These are phyloP conservation scores for Carex littledalei DNA, from an alignment of 176 grass and related monocot genomes.

Conservation along the genomic window DNA sequence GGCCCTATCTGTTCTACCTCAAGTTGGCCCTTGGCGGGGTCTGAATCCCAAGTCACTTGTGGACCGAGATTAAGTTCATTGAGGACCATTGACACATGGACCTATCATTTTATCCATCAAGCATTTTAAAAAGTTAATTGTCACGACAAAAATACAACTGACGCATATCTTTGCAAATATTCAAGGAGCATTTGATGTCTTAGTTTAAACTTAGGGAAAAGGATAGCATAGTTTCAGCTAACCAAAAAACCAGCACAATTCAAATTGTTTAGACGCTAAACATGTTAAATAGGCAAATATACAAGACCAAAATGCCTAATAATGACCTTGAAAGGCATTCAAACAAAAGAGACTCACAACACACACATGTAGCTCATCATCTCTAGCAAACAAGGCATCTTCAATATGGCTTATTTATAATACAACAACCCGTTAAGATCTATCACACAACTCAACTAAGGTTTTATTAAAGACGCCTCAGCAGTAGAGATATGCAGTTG, in stretches of 20 bases:
- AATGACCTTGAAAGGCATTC: background rate
- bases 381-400: background rate
- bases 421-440: conserved; percentile 13
- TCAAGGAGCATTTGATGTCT: background rate
- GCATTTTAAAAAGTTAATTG: background rate
- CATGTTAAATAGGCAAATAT: background rate
- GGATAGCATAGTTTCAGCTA: background rate
- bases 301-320: background rate
- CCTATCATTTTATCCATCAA: no score
- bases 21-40: no score
- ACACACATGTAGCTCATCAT: background rate
- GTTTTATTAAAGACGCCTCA: conserved; percentile 16
- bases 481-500: conserved; percentile 27
- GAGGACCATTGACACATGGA: no score
- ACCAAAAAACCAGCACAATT: background rate
- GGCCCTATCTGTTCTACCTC: no score
- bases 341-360: background rate
- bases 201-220: background rate
- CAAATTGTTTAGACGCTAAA: background rate
- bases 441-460: background rate
- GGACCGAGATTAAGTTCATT: no score
- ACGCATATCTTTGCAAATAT: background rate
- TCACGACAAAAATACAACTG: background rate
- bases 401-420: conserved; percentile 17
- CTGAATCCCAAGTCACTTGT: no score